phyloP scores from a whole-genome alignment of 73 alveolate genomes.

The Halteria grandinella region DNA sequence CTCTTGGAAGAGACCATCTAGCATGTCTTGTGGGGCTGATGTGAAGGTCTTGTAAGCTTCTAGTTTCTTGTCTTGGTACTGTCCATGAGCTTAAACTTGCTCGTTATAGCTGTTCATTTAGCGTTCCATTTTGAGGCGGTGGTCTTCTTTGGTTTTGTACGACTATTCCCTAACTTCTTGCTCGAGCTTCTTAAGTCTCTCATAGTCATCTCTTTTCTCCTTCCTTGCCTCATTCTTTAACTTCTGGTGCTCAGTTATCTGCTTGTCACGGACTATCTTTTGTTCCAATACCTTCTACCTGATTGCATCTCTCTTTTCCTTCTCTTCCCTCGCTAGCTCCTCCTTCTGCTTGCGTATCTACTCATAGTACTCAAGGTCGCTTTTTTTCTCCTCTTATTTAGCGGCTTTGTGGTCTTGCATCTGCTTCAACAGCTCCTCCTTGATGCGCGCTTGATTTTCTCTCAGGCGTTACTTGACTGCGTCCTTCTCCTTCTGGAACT shows the following conservation, averaged over 20 bases:
- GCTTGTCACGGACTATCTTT: not conserved
- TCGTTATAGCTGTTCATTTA: not conserved
- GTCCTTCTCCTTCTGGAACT: conserved; percentile 21
- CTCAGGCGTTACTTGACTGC: conserved; percentile 13
- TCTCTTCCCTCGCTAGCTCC: conserved; percentile 8
- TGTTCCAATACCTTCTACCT: not conserved
- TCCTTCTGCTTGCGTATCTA: not conserved
- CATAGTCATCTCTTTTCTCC: not conserved
- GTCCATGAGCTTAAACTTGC: not conserved
- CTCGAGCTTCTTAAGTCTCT: conserved; percentile 11
- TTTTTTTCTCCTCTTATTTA: not conserved
- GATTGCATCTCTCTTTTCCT: not conserved
- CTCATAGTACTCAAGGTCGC: conserved; percentile 3
- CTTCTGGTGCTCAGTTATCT: not conserved
- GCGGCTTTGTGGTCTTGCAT: conserved; percentile 5
- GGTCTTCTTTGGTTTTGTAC: not conserved
- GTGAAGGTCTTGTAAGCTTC: not conserved
- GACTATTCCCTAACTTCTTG: not conserved
- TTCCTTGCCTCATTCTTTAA: not conserved
- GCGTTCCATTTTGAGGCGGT: not conserved
- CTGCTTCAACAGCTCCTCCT: conserved; percentile 1
- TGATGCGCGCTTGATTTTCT: not conserved
- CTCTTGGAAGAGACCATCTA: conserved; percentile 1
- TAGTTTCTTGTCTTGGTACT: not conserved
- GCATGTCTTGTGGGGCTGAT: not conserved